Evolutionary conservation across 2,329 filamentous ascomycete genomes (phyloP).

Genomic region (Simplicillium aogashimaense): DNA sequence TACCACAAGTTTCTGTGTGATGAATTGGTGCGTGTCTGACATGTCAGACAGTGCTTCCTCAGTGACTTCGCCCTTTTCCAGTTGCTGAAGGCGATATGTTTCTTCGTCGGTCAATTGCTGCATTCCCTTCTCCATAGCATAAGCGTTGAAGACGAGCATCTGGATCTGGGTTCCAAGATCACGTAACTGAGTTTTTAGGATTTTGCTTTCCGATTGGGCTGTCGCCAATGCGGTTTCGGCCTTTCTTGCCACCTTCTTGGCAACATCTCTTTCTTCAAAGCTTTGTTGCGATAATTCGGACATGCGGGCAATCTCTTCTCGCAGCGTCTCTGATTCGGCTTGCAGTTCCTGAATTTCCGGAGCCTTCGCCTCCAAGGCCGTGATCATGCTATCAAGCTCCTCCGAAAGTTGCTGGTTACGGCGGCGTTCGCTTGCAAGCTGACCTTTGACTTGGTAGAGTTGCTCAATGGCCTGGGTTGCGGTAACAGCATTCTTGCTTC

Average conservation of each 20-base stretch:
- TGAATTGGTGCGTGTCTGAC: slow-evolving; percentile 79
- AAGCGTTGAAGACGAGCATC: slow-evolving; percentile 77
- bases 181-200: slow-evolving; percentile 76
- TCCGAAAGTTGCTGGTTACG: slow-evolving; percentile 64
- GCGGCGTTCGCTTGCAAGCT: slow-evolving; percentile 64
- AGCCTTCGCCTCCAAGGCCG: slow-evolving; percentile 72
- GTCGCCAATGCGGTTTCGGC: slow-evolving; percentile 62
- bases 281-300: slow-evolving; percentile 76
- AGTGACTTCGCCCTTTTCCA: slow-evolving; percentile 65
- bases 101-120: slow-evolving; percentile 64
- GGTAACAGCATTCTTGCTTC: slow-evolving; percentile 44
- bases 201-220: slow-evolving; percentile 59
- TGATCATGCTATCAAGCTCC: slow-evolving; percentile 77
- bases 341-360: slow-evolving; percentile 84
- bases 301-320: slow-evolving; percentile 74
- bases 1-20: slow-evolving; percentile 78
- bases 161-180: slow-evolving; percentile 88
- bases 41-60: slow-evolving; percentile 63
- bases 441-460: slow-evolving; percentile 57
- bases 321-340: slow-evolving; percentile 69
- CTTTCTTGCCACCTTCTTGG: slow-evolving; percentile 69
- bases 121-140: slow-evolving; percentile 70
- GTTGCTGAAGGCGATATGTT: slow-evolving; percentile 62
- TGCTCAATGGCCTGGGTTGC: slow-evolving; percentile 56
- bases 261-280: slow-evolving; percentile 68